These are phyloP conservation scores for Penicillium sp. DNA, from an alignment of 2,329 filamentous ascomycete species.

Conservation along the genomic window DNA sequence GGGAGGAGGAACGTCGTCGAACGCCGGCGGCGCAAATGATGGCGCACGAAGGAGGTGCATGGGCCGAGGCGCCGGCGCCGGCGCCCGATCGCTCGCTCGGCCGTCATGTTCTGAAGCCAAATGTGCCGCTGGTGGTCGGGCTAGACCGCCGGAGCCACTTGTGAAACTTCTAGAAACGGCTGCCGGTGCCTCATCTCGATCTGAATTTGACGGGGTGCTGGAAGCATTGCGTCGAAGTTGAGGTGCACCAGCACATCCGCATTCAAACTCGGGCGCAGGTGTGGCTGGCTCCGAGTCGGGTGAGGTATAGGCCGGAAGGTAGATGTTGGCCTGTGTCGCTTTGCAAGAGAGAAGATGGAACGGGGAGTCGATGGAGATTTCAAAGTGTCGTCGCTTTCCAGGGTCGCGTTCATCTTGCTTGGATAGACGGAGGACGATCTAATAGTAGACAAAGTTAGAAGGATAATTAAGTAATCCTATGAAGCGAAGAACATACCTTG, in stretches of 20 bases:
- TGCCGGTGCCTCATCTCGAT: conserved; percentile 36
- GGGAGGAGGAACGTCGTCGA: conserved; percentile 79
- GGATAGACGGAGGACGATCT: conserved; percentile 93
- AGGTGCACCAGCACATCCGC: conserved; percentile 71
- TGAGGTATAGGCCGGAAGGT: conserved; percentile 77
- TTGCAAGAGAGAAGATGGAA: conserved; percentile 93
- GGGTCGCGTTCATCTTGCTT: conserved; percentile 80
- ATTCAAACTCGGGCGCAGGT: conserved; percentile 64
- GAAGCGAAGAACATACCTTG: conserved; percentile 64
- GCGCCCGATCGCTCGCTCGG: conserved; percentile 32
- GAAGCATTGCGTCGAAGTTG: conserved; percentile 36
- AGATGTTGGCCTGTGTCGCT: conserved; percentile 88
- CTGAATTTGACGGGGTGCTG: conserved; percentile 28
- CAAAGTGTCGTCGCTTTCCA: conserved; percentile 82
- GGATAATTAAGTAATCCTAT: neutral
- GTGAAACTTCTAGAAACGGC: conserved; percentile 44
- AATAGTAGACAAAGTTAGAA: neutral
- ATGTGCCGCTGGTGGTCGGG: conserved; percentile 56
- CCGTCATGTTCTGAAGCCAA: conserved; percentile 52
- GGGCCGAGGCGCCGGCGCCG: conserved; percentile 62
- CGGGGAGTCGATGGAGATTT: conserved; percentile 94
- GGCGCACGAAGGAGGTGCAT: conserved; percentile 84
- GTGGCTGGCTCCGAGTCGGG: conserved; percentile 55
- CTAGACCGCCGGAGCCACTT: conserved; percentile 45
- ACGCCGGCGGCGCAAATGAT: conserved; percentile 86